Evolutionary conservation across 345 rosid species (phyloP).

Genomic region (Eucalyptus pauciflora): DNA sequence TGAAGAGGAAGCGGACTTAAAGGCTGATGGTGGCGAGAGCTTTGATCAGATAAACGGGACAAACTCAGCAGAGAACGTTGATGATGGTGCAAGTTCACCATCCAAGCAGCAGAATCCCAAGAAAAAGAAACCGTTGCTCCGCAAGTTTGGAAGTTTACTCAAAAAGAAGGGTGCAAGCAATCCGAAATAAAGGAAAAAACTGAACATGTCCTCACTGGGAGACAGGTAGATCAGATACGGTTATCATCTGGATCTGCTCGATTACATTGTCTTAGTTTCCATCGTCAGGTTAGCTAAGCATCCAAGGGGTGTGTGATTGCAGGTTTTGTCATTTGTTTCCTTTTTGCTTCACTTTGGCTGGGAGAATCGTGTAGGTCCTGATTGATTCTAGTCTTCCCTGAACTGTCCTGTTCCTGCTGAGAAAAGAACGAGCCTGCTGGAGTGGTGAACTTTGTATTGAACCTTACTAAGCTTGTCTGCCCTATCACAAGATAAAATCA

Average conservation of each 20-base stretch:
- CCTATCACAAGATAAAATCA: not conserved
- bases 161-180: slow-evolving; percentile 77
- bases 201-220: not conserved
- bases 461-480: not conserved
- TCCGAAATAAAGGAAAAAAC: slow-evolving; percentile 32
- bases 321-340: not conserved
- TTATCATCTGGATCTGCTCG: not conserved
- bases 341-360: not conserved
- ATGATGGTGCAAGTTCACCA: slow-evolving; percentile 38
- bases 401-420: not conserved
- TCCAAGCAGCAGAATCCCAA: slow-evolving; percentile 51
- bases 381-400: not conserved
- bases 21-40: slow-evolving; percentile 51
- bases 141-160: slow-evolving; percentile 85
- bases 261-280: not conserved
- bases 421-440: not conserved
- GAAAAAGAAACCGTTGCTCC: slow-evolving; percentile 88
- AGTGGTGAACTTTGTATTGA: not conserved
- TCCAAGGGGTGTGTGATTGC: not conserved
- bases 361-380: not conserved
- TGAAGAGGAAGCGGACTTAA: slow-evolving; percentile 67
- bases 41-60: slow-evolving; percentile 53
- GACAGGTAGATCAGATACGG: not conserved
- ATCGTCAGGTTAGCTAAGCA: not conserved
- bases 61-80: slow-evolving; percentile 40